These are phyloP conservation scores for Citrus glauca DNA, from an alignment of 345 rosid genomes.

Conservation along the genomic window DNA sequence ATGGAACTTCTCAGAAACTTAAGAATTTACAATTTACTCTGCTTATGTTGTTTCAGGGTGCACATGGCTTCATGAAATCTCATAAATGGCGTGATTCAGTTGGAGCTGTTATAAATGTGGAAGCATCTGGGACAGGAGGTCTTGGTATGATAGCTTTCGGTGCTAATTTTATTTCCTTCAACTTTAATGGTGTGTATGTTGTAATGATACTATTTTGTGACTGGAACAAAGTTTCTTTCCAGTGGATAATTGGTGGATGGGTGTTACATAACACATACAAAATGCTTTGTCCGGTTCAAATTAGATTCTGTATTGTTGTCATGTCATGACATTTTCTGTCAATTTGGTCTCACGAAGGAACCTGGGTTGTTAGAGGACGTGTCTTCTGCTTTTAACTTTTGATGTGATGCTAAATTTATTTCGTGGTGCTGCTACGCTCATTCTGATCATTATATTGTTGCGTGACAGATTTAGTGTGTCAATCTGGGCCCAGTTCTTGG, in stretches of 20 bases:
- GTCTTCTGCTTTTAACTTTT: background rate
- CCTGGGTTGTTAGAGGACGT: background rate
- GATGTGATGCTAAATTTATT: background rate
- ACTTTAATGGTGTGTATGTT: background rate
- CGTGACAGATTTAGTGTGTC: slow-evolving; percentile 87
- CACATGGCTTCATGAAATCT: slow-evolving; percentile 93
- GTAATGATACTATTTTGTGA: background rate
- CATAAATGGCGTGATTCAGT: slow-evolving; percentile 78
- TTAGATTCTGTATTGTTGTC: background rate
- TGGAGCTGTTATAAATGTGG: slow-evolving; percentile 90
- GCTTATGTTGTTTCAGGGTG: slow-evolving; percentile 58
- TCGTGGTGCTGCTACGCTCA: background rate
- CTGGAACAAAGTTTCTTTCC: background rate
- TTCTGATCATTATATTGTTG: slow-evolving; percentile 11
- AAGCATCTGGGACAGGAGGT: slow-evolving; percentile 97
- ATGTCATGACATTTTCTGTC: background rate
- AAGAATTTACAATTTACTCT: slow-evolving; percentile 10
- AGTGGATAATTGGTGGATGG: background rate
- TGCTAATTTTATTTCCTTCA: background rate
- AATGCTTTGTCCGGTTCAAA: background rate
- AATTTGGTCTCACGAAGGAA: background rate
- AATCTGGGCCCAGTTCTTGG: slow-evolving; percentile 97
- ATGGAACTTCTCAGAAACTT: slow-evolving; percentile 9
- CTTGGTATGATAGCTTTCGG: slow-evolving; percentile 51
- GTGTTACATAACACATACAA: background rate